Conservation (phyloP, 345 rosid genomes). For the Psidium guajava region DNA sequence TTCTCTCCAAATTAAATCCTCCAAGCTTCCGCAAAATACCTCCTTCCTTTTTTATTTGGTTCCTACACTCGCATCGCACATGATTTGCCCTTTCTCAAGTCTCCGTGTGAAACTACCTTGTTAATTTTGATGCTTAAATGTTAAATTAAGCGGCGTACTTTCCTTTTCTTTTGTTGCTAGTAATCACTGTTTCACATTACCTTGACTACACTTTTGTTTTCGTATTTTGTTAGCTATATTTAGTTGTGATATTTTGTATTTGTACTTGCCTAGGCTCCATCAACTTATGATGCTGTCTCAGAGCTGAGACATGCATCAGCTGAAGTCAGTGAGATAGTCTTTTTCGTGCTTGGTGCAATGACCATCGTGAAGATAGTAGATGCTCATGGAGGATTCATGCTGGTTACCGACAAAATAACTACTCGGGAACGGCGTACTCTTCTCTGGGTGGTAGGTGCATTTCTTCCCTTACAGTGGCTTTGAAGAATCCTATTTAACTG, state of each 20-base stretch:
- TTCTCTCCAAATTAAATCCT: too few relatives aligned
- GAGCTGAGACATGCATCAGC: slow-evolving; percentile 87
- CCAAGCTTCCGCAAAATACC: too few relatives aligned
- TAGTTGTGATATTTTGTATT: not conserved
- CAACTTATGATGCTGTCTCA: slow-evolving; percentile 77
- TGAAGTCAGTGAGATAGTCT: slow-evolving; percentile 93
- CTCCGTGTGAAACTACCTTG: not conserved
- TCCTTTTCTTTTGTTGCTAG: not conserved
- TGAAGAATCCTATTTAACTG: too few relatives aligned
- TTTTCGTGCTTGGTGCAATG: slow-evolving; percentile 98
- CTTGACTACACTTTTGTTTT: not conserved
- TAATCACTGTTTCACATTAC: not conserved
- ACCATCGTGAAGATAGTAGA: slow-evolving; percentile 96
- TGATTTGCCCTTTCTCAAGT: not conserved
- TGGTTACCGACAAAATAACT: slow-evolving; percentile 32
- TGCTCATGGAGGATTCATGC: slow-evolving; percentile 99
- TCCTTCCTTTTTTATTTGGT: too few relatives aligned
- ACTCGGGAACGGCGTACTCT: too few relatives aligned
- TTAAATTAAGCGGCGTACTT: not conserved
- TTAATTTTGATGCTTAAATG: not conserved
- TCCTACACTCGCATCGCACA: too few relatives aligned
- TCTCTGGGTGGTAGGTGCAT: too few relatives aligned
- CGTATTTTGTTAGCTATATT: not conserved
- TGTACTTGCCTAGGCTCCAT: slow-evolving; percentile 70
- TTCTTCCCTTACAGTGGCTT: too few relatives aligned